These are phyloP conservation scores for Lasiosphaeria miniovina DNA, from an alignment of 495 filamentous ascomycete genomes.

Conservation along the genomic window DNA sequence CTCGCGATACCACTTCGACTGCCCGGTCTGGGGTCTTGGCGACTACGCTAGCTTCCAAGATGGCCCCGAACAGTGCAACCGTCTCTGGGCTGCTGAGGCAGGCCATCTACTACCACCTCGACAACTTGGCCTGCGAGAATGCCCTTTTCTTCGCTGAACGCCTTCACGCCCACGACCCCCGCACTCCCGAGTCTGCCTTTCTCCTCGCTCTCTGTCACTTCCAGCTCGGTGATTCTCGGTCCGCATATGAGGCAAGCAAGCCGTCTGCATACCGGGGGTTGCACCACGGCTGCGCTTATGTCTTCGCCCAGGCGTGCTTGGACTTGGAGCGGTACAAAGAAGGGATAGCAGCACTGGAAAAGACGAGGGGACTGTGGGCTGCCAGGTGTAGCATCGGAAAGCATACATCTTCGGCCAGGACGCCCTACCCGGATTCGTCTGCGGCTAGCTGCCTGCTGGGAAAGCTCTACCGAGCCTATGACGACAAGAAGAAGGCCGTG, in stretches of 20 bases:
- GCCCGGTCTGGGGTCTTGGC: constrained; percentile 13
- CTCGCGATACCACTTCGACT: constrained; percentile 20
- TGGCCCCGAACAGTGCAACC: constrained; percentile 67
- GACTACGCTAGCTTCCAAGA: constrained; percentile 32
- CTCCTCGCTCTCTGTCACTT: constrained; percentile 81
- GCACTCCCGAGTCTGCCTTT: constrained; percentile 74
- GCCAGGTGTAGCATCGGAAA: constrained; percentile 69
- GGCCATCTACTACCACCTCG: constrained; percentile 87
- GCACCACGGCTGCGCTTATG: constrained; percentile 84
- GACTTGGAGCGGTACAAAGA: constrained; percentile 72
- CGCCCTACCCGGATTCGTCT: constrained; percentile 76
- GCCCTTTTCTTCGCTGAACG: constrained; percentile 90
- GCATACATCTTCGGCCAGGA: constrained; percentile 67
- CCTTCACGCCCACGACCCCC: constrained; percentile 75
- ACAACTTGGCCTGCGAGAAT: constrained; percentile 82
- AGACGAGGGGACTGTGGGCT: constrained; percentile 65
- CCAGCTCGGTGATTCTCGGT: constrained; percentile 67
- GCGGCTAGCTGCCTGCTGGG: constrained; percentile 77
- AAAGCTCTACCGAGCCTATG: constrained; percentile 79
- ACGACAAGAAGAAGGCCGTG: constrained; percentile 76
- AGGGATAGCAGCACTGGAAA: constrained; percentile 77
- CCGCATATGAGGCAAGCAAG: constrained; percentile 67
- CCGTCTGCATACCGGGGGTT: constrained; percentile 58
- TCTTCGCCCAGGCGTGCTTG: constrained; percentile 86
- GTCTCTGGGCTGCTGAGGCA: constrained; percentile 75